These are phyloP conservation scores for Lachancea nothofagi DNA, from an alignment of 805 yeast genomes.

Conservation along the genomic window DNA sequence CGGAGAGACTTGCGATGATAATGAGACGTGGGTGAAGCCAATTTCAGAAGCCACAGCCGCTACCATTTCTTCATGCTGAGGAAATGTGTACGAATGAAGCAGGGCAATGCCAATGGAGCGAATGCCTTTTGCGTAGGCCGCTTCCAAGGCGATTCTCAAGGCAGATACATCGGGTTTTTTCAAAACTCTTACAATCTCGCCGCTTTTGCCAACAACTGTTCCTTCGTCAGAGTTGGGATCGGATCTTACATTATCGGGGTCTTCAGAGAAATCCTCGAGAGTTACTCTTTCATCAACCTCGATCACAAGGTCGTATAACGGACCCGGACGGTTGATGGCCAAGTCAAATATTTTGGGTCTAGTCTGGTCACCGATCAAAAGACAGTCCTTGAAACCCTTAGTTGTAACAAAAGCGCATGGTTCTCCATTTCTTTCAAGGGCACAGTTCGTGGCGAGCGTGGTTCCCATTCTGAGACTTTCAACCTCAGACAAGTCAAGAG, in stretches of 20 bases:
- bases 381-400: constrained; percentile 78
- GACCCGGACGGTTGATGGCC: constrained; percentile 63
- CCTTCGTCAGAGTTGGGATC: constrained; percentile 25
- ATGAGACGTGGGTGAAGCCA: constrained; percentile 65
- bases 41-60: constrained; percentile 55
- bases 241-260: constrained; percentile 40
- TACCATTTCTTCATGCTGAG: constrained; percentile 58
- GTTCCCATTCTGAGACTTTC: constrained; percentile 84
- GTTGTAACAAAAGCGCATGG: constrained; percentile 81
- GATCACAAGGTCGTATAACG: constrained; percentile 66
- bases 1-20: constrained; percentile 66
- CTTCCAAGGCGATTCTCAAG: constrained; percentile 38
- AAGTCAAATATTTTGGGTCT: constrained; percentile 87
- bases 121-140: constrained; percentile 52
- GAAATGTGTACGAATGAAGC: constrained; percentile 67
- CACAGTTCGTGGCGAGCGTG: constrained; percentile 93
- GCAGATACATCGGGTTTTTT: constrained; percentile 44
- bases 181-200: constrained; percentile 59
- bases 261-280: constrained; percentile 72
- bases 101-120: constrained; percentile 67
- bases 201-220: constrained; percentile 54
- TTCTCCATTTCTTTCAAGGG: constrained; percentile 89
- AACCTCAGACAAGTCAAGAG: constrained; percentile 57
- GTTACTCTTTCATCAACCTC: constrained; percentile 92
- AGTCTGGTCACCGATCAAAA: constrained; percentile 84